Base-by-base conservation (phyloP, 768 basidiomycete genomes). In the Serendipita sp. region DNA sequence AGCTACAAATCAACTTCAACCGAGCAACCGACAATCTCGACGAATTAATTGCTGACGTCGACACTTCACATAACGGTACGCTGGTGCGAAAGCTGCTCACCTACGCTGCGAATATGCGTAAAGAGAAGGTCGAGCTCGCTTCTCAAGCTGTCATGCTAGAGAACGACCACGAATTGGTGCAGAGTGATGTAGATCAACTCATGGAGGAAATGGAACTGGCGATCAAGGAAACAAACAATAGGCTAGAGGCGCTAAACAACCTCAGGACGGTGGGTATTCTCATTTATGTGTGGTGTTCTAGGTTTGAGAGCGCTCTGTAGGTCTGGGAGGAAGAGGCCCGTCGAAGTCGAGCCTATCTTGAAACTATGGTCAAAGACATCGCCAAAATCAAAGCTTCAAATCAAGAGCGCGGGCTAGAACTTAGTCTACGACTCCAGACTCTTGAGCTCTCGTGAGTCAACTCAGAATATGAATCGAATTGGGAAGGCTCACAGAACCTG, bases 1-100 rank as follows among this genome's bases (percentile, higher is more conserved):
- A 92, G 70, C 86, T 95, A 60, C 83, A 80, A 0, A 76, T 97
- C 66, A 86, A 92, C 68, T 75, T 96, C 45, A 91, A 94, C 73
- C 80, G 86, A 2, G 89, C 89, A 0, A 77, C 82, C 32, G 78
- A 88, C 16, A 86, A 86, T 70, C 81, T 85, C 3, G 81, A 83
- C 56, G 80, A 84, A 56, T 76, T 96, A 28, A 75, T 90, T 2
- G 71, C 75, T 2, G 92, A 89, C 1, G 76, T 81, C 11, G 86
- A 91, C 66, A 80, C 93, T 65, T 60, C 56, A 4, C 28, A 24
- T n/a, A 8, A 8, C 11, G 56, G 56, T 11, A 10, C 24, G 18
- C 28, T 60, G 8, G 18, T 34, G 8, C n/a, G 37, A 38, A 79
- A 84, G 54, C 84, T 81, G 68, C 77, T 82, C 7, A 80, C 95